A percentile compares a stretch with the other conserved stretches of the same genome.
phyloP scores from a whole-genome alignment of 805 yeast genomes.

The Saccharomycodes ludwigii region DNA sequence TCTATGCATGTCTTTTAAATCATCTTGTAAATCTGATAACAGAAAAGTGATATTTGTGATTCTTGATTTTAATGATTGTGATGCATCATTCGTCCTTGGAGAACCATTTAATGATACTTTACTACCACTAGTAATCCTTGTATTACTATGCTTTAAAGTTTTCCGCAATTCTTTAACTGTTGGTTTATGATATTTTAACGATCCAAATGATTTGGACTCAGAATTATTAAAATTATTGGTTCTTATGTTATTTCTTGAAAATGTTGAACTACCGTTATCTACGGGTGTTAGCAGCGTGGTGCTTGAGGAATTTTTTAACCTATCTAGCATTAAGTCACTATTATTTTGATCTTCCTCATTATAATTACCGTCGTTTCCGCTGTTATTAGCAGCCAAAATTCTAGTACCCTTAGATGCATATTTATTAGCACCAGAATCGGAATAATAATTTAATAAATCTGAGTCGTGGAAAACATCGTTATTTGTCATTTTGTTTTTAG shows the following conservation, averaged over 20 bases:
- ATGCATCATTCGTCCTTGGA: slow-evolving; percentile 11
- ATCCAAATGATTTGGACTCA: slow-evolving; percentile 1
- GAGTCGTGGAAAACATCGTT: slow-evolving; percentile 14
- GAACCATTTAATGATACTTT: neutral
- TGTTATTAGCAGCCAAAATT: slow-evolving; percentile 9
- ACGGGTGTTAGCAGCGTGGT: slow-evolving; percentile 1
- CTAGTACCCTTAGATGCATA: slow-evolving; percentile 19
- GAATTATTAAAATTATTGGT: neutral
- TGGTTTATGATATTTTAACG: slow-evolving; percentile 1
- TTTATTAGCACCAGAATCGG: slow-evolving; percentile 19
- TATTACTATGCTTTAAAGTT: neutral
- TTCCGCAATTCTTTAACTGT: slow-evolving; percentile 1
- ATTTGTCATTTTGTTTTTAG: slow-evolving; percentile 11
- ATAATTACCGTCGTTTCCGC: slow-evolving; percentile 1
- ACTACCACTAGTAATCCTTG: neutral
- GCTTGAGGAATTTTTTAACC: slow-evolving; percentile 3
- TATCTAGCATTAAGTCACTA: slow-evolving; percentile 1
- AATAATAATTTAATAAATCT: slow-evolving; percentile 21
- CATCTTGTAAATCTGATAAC: slow-evolving; percentile 20
- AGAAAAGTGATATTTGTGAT: slow-evolving; percentile 25
- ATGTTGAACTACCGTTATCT: neutral
- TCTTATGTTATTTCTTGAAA: neutral
- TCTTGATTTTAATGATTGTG: slow-evolving; percentile 25
- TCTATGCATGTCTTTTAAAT: slow-evolving; percentile 14
- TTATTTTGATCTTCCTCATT: slow-evolving; percentile 2